Percentiles rank a stretch among this genome's conserved stretches.
Evolutionary conservation across 805 yeast species (phyloP).

Genomic region (Brettanomyces naardenensis): DNA sequence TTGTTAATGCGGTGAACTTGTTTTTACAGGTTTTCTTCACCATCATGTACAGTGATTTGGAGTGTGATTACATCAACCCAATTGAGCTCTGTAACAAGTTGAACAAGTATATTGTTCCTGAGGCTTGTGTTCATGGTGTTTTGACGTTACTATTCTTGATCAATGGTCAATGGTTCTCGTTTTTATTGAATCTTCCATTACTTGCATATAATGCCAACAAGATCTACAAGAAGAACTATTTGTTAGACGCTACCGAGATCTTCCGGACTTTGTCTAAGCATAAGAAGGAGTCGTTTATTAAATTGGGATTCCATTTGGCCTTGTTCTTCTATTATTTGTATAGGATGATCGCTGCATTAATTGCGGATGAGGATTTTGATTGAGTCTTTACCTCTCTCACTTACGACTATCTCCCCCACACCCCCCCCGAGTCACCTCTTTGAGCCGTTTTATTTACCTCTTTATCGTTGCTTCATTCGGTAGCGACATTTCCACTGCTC

Average conservation of each 20-base stretch:
- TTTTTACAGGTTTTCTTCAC: constrained; percentile 93
- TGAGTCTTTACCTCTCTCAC: background rate
- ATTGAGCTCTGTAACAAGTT: constrained; percentile 91
- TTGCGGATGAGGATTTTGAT: constrained; percentile 45
- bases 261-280: constrained; percentile 90
- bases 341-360: constrained; percentile 91
- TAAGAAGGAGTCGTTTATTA: constrained; percentile 85
- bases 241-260: constrained; percentile 94
- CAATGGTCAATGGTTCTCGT: constrained; percentile 89
- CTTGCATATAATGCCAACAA: constrained; percentile 78
- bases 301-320: constrained; percentile 82
- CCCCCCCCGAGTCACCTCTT: too few relatives aligned
- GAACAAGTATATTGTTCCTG: constrained; percentile 84
- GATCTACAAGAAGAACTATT: constrained; percentile 69
- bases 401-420: too few relatives aligned
- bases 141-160: constrained; percentile 64
- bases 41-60: constrained; percentile 90
- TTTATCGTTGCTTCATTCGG: too few relatives aligned
- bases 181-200: constrained; percentile 76
- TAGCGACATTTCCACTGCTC: too few relatives aligned
- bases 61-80: constrained; percentile 94
- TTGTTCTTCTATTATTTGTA: constrained; percentile 94
- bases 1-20: constrained; percentile 79
- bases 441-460: too few relatives aligned
- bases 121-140: constrained; percentile 75